Base-by-base conservation (phyloP, 1,139 yeast species). In the Magnusiomyces sp. region DNA sequence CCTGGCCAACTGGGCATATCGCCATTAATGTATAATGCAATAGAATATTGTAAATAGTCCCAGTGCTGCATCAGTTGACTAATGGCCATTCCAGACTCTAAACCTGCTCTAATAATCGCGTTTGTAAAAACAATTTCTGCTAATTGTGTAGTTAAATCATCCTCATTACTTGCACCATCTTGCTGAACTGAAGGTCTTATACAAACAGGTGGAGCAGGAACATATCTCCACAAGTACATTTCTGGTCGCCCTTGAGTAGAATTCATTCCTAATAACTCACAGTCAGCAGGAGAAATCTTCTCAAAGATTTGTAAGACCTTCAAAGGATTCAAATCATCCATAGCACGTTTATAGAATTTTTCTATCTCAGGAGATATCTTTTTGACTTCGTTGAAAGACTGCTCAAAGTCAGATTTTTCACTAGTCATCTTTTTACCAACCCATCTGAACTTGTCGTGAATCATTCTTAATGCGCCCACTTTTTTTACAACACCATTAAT, bases 121-220 rank as follows among this genome's bases (percentile, higher is more conserved):
- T 95, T 84, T 1, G 96, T 89, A 94, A 95, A 90, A 23, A 90
- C 97, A 55, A 94, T 88, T 68, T 94, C 99, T 0, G 98, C 88
- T 52, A 94, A 72, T 64, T 94, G 94, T 32, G 90, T 97, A 0
- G 99, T 94, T 58, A 94, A 74, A 68, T 94, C 99, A 67, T 94
- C 99, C 71, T 94, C 99, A 67, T 94, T 94, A 37, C 95, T 83
- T 1, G 87, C 83, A 43, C 90, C 88, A 53, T 92, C 95, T 64
- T 88, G 94, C 89, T 88, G 88, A 36, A 94, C 97, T 5, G 97
- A 90, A 1, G 99, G 99, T 59, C 99, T 80, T 51, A 94, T 92
- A 74, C 98, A 94, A 20, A 94, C 97, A 0, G 99, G 99, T 0
- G 99, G 98, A 0, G 97, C 98, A 0, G 98, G 98, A 50, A 94